A percentile compares a stretch with the other conserved stretches of the same genome.
Conservation (phyloP, 441 rosid genomes). For the Pelargonium fulgidum region DNA sequence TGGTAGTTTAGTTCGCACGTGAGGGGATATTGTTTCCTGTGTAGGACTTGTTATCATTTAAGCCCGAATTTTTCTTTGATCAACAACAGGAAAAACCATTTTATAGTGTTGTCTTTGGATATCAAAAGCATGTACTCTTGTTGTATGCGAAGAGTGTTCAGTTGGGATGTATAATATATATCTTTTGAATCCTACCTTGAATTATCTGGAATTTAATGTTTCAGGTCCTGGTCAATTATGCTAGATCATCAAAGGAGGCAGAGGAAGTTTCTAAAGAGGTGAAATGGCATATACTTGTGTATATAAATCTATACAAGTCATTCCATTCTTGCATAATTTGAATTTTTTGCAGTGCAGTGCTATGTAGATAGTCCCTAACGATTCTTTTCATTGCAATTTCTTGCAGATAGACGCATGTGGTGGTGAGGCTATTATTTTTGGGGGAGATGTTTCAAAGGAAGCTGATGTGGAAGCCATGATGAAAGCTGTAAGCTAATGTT, state of each 20-base stretch:
- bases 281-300: not conserved
- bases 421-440: conserved; percentile 85
- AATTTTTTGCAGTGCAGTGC: not conserved
- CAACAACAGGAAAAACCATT: no score
- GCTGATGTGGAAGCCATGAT: conserved; percentile 89
- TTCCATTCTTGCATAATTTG: no score
- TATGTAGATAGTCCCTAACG: conserved; percentile 9
- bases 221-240: conserved; percentile 93
- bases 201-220: conserved; percentile 16
- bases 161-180: not conserved
- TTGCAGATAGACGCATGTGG: conserved; percentile 78
- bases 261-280: conserved; percentile 89
- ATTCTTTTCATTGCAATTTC: conserved; percentile 6
- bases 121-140: not conserved
- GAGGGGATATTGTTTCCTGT: not conserved
- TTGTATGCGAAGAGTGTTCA: not conserved
- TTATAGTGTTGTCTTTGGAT: no score
- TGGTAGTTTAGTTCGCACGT: not conserved
- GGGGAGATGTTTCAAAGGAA: conserved; percentile 89
- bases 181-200: conserved; percentile 3
- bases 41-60: no score
- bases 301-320: not conserved
- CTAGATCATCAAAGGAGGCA: conserved; percentile 86
- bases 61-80: no score
- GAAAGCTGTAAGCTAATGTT: conserved; percentile 51